Conservation (phyloP, 1,284 basidiomycete genomes). For the Ceratobasidium sp. region DNA sequence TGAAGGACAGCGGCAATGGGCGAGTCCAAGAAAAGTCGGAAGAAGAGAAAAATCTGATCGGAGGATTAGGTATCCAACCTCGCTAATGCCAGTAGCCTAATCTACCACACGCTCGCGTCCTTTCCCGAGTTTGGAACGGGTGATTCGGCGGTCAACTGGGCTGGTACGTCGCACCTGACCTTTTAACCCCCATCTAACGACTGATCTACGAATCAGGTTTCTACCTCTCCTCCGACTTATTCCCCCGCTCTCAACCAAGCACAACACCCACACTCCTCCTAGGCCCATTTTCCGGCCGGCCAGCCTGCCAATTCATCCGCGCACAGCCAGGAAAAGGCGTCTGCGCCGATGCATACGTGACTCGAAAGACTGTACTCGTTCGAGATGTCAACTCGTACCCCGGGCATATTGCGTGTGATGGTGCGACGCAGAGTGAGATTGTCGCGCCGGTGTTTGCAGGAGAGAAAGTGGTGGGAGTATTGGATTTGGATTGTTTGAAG, state of each 20-base stretch:
- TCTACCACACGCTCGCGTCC: constrained; percentile 80
- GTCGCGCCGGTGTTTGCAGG: constrained; percentile 72
- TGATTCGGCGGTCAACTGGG: constrained; percentile 85
- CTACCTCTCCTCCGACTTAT: constrained; percentile 77
- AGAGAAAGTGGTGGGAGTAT: constrained; percentile 70
- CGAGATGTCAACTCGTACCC: constrained; percentile 81
- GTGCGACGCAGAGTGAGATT: constrained; percentile 86
- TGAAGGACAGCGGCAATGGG: constrained; percentile 81
- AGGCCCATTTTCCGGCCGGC: constrained; percentile 89
- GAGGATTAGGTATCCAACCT: constrained; percentile 80
- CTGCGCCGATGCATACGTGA: constrained; percentile 81
- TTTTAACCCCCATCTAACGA: not conserved
- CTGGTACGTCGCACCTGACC: constrained; percentile 68
- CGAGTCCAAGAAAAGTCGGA: constrained; percentile 55
- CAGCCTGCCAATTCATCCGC: constrained; percentile 86
- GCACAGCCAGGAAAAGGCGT: constrained; percentile 75
- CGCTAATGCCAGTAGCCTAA: constrained; percentile 81
- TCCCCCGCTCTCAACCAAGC: constrained; percentile 62
- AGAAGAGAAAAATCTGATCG: too few species aligned
- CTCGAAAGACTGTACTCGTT: constrained; percentile 70
- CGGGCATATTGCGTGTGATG: constrained; percentile 92
- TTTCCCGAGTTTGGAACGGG: constrained; percentile 75
- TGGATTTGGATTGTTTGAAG: constrained; percentile 86
- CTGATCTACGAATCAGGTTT: constrained; percentile 70
- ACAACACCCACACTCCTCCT: constrained; percentile 65